Evolutionary conservation across 139 green algal genomes (phyloP).

Genomic region (Chlorella sp.): DNA sequence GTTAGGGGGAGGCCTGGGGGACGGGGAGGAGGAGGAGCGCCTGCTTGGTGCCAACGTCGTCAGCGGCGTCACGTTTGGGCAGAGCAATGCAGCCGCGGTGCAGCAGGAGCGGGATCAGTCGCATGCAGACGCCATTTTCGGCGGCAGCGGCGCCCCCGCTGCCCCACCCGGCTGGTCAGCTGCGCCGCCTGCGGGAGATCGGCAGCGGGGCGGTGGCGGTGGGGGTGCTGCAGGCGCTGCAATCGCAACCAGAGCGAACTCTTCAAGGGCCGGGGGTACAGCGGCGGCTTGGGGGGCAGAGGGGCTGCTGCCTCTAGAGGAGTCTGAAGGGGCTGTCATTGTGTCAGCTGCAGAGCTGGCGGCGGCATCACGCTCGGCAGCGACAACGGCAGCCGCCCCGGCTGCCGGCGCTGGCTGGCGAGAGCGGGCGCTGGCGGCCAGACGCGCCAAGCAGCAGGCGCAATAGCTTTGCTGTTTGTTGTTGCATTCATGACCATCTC

Average conservation of each 20-base stretch:
- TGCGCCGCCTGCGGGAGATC: no score
- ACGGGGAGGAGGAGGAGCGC: not conserved
- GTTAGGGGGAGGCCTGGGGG: not conserved
- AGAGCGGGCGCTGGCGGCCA: constrained; percentile 3
- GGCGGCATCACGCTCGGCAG: not conserved
- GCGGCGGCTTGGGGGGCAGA: not conserved
- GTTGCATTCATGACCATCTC: no score
- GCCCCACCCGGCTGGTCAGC: not conserved
- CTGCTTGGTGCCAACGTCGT: no score
- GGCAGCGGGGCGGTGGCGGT: not conserved
- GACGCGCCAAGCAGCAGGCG: constrained; percentile 12
- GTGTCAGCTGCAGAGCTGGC: constrained; percentile 11
- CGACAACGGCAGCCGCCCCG: not conserved
- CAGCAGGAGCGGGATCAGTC: constrained; percentile 17
- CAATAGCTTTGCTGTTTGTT: not conserved
- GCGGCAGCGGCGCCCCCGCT: not conserved
- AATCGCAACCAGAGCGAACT: not conserved
- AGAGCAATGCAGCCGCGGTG: constrained; percentile 24
- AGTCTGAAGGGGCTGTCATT: constrained; percentile 12
- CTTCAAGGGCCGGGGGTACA: not conserved
- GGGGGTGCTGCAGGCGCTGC: not conserved
- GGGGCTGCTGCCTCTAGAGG: not conserved
- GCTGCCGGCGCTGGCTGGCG: not conserved
- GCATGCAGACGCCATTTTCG: constrained; percentile 28
- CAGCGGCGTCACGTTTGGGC: constrained; percentile 3